phyloP scores from a whole-genome alignment of 1,284 basidiomycete species.

The Veloboletus limbatus region DNA sequence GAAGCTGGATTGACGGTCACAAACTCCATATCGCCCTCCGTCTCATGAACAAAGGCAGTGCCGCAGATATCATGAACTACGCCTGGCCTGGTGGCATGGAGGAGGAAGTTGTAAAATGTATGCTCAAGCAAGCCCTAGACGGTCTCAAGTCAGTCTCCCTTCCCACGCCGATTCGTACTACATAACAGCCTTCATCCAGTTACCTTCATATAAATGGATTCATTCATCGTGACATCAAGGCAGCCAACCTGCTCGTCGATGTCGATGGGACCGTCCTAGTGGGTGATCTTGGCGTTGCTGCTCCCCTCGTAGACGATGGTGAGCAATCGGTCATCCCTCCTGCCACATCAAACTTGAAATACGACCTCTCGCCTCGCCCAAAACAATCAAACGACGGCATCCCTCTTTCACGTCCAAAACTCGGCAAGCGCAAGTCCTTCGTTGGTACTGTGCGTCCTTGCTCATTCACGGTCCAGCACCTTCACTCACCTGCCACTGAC shows the following conservation, averaged over 20 bases:
- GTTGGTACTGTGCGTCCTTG: conserved; percentile 73
- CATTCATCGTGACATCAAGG: conserved; percentile 88
- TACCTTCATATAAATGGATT: conserved; percentile 88
- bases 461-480: background rate
- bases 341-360: conserved; percentile 34
- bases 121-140: conserved; percentile 78
- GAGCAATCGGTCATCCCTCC: conserved; percentile 29
- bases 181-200: conserved; percentile 37
- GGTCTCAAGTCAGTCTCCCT: conserved; percentile 67
- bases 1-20: conserved; percentile 82
- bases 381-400: conserved; percentile 6
- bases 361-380: conserved; percentile 30
- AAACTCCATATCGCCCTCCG: conserved; percentile 85
- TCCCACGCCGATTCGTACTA: conserved; percentile 1
- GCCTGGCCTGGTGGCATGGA: conserved; percentile 84
- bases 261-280: conserved; percentile 87
- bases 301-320: conserved; percentile 69
- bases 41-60: conserved; percentile 86
- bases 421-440: conserved; percentile 79
- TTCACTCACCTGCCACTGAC: conserved; percentile 3
- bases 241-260: conserved; percentile 85
- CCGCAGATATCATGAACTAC: conserved; percentile 83
- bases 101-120: conserved; percentile 81
- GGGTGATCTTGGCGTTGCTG: conserved; percentile 86
- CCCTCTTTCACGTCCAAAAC: conserved; percentile 36